Percentiles rank a stretch among this genome's conserved stretches.
These are phyloP conservation scores for Mortierella polycephala DNA, from an alignment of 371 early-diverging fungal genomes.

Conservation along the genomic window DNA sequence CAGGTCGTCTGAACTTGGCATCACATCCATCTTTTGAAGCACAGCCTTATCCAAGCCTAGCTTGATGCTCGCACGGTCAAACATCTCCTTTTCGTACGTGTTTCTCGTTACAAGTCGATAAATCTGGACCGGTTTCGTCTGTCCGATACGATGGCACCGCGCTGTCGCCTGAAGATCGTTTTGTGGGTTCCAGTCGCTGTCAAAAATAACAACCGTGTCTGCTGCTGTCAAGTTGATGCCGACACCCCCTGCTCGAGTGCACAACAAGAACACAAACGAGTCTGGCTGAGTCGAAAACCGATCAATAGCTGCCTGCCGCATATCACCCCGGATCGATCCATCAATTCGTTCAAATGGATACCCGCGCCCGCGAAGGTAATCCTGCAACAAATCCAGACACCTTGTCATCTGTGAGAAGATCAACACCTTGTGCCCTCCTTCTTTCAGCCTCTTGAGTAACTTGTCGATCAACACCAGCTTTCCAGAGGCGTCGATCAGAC, in stretches of 20 bases:
- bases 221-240: constrained; percentile 96
- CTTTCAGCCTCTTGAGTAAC: constrained; percentile 81
- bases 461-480: constrained; percentile 92
- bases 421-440: constrained; percentile 90
- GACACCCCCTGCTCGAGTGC: constrained; percentile 93
- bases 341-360: constrained; percentile 93
- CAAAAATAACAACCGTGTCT: constrained; percentile 95
- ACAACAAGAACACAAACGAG: constrained; percentile 87
- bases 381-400: constrained; percentile 89
- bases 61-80: constrained; percentile 95
- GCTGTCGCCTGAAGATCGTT: constrained; percentile 97
- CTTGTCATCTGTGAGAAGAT: constrained; percentile 97
- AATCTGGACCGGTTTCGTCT: constrained; percentile 90
- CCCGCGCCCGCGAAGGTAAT: constrained; percentile 81
- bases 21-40: constrained; percentile 79
- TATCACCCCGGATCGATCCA: constrained; percentile 87
- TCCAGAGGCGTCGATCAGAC: constrained; percentile 87
- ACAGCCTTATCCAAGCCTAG: constrained; percentile 93
- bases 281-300: constrained; percentile 85
- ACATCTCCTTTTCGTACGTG: constrained; percentile 96
- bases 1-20: constrained; percentile 52
- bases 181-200: constrained; percentile 99
- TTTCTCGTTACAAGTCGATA: constrained; percentile 91
- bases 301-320: constrained; percentile 95
- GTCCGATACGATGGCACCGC: constrained; percentile 95